A percentile compares a stretch with the other conserved stretches of the same genome.
Conservation (phyloP, 23 red algal genomes). For the Gracilaria caudata region DNA sequence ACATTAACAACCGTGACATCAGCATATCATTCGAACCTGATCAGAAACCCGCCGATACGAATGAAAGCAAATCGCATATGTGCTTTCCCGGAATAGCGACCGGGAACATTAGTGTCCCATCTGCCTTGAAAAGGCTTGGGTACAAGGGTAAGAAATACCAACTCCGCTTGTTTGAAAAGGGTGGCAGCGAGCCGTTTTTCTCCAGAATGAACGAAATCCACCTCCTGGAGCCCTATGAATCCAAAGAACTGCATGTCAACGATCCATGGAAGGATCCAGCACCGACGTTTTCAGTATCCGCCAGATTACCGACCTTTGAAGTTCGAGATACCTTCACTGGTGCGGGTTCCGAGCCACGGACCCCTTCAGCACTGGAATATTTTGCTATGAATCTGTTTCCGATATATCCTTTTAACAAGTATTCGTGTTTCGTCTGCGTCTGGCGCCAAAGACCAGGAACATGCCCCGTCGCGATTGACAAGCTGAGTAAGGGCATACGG, state of each 20-base stretch:
- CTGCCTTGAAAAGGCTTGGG: not conserved
- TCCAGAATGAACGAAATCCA: conserved; percentile 41
- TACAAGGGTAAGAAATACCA: conserved; percentile 1
- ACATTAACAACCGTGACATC: not conserved
- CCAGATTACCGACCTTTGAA: conserved; percentile 14
- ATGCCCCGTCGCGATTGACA: conserved; percentile 52
- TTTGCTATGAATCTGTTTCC: conserved; percentile 66
- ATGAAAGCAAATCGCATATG: conserved; percentile 12
- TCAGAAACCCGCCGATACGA: not conserved
- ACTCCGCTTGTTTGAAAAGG: conserved; percentile 38
- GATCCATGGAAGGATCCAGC: conserved; percentile 46
- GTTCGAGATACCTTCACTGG: conserved; percentile 22
- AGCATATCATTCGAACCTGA: conserved; percentile 14
- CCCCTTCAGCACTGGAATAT: conserved; percentile 36
- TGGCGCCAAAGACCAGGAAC: conserved; percentile 45
- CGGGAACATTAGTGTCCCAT: conserved; percentile 55
- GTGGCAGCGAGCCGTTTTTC: conserved; percentile 17
- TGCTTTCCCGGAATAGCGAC: conserved; percentile 27
- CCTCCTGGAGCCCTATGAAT: not conserved
- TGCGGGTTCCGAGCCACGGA: conserved; percentile 7
- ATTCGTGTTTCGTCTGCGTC: conserved; percentile 52
- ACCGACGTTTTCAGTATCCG: conserved; percentile 14
- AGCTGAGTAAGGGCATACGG: conserved; percentile 4
- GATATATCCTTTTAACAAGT: conserved; percentile 47
- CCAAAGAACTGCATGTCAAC: not conserved